Conservation (phyloP, 2,329 filamentous ascomycete genomes). For the Stenocarpella maydis region DNA sequence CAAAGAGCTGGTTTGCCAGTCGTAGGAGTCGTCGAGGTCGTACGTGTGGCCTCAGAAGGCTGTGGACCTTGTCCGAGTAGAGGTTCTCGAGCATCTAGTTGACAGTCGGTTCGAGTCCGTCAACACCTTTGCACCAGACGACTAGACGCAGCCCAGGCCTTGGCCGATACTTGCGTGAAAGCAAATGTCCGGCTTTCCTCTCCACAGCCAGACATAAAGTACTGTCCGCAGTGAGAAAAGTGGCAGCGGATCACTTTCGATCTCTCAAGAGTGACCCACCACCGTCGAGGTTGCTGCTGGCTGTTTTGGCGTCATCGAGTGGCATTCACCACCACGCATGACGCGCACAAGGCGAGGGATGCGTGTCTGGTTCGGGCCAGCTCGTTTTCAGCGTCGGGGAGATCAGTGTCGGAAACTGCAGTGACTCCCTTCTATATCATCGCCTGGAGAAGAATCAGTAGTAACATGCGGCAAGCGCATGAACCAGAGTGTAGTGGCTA, state of each 20-base stretch:
- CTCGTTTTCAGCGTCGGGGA: not conserved
- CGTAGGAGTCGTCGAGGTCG: conserved; percentile 14
- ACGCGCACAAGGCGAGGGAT: not conserved
- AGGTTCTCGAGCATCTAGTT: not conserved
- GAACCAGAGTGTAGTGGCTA: not conserved
- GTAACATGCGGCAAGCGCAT: conserved; percentile 20
- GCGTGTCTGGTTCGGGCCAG: not conserved
- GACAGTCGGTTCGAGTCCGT: not conserved
- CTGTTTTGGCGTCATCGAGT: conserved; percentile 1
- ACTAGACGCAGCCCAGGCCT: not conserved
- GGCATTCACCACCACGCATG: not conserved
- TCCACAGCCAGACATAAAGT: conserved; percentile 58
- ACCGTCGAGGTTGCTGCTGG: conserved; percentile 17
- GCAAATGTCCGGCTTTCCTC: conserved; percentile 47
- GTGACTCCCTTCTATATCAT: not conserved
- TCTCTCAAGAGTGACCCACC: conserved; percentile 20
- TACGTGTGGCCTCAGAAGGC: conserved; percentile 6
- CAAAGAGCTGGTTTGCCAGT: conserved; percentile 3
- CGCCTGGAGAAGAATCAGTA: conserved; percentile 31
- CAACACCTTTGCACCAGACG: too few species aligned
- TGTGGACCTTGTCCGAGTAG: not conserved
- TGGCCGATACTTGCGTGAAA: not conserved
- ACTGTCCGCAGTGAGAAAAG: conserved; percentile 63
- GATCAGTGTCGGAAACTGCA: not conserved
- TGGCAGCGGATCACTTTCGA: conserved; percentile 37